A percentile compares a stretch with the other conserved stretches of the same genome.
Conservation (phyloP, 331 rosid species). For the Erythrophleum ivorense region DNA sequence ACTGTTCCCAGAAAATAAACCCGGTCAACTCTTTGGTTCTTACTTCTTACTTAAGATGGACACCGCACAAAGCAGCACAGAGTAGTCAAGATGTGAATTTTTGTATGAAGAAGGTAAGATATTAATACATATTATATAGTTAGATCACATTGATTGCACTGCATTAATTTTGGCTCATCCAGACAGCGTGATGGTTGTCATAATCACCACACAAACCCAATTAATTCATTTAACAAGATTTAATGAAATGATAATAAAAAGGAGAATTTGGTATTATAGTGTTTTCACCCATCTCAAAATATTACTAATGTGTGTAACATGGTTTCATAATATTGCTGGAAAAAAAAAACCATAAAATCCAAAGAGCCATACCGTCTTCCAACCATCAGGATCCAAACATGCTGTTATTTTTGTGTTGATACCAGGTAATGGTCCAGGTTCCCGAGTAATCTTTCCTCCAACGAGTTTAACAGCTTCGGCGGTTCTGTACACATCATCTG, state of each 20-base stretch:
- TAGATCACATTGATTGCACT: slow-evolving; percentile 1
- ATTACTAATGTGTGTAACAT: slow-evolving; percentile 23
- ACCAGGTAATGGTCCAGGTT: slow-evolving; percentile 88
- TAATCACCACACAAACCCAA: neutral
- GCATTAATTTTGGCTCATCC: slow-evolving; percentile 21
- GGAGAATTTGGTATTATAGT: neutral
- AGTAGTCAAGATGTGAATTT: neutral
- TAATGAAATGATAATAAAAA: neutral
- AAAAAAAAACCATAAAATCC: slow-evolving; percentile 15
- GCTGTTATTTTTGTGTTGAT: slow-evolving; percentile 78
- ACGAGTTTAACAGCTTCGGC: slow-evolving; percentile 84
- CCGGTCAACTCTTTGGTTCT: neutral
- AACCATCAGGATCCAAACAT: slow-evolving; percentile 94
- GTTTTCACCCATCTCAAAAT: slow-evolving; percentile 21
- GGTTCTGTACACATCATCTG: slow-evolving; percentile 86
- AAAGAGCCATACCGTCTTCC: slow-evolving; percentile 80
- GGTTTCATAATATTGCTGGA: neutral
- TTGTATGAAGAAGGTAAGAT: neutral
- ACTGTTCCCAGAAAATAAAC: slow-evolving; percentile 3
- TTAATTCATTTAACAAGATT: neutral
- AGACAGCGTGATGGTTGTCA: neutral
- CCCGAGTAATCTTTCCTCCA: slow-evolving; percentile 84
- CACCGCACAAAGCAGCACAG: neutral
- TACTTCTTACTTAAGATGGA: neutral
- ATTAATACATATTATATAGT: neutral